Conservation (phyloP, 2,329 filamentous ascomycete species). For the Colletotrichum viniferum region DNA sequence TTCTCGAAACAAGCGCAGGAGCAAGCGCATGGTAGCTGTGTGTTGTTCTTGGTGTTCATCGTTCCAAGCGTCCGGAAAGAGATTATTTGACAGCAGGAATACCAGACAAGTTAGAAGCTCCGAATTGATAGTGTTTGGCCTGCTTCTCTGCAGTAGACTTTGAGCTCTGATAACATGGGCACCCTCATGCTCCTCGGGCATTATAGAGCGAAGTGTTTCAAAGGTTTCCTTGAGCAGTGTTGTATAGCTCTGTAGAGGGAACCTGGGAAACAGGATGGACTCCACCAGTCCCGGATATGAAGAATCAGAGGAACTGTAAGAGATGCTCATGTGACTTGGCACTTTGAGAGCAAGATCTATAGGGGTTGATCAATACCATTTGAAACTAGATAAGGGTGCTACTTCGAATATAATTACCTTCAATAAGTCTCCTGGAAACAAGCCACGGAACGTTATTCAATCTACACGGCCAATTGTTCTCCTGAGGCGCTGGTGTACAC, state of each 20-base stretch:
- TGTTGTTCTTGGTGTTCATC: not conserved
- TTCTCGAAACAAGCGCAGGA: accelerated
- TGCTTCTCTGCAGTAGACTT: no score
- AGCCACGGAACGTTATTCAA: not conserved
- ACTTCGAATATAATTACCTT: accelerated
- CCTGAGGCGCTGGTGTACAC: not conserved
- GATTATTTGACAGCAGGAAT: accelerated
- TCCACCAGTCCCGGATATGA: accelerated
- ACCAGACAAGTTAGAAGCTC: no score
- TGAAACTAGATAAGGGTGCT: accelerated
- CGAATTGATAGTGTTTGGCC: no score
- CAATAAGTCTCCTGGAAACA: not conserved
- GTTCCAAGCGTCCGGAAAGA: accelerated
- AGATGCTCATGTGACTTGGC: not conserved
- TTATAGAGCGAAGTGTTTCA: accelerated
- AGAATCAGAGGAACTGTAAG: accelerated
- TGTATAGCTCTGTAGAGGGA: not conserved
- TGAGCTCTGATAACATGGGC: not conserved
- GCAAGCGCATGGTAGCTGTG: accelerated
- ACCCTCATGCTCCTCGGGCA: accelerated
- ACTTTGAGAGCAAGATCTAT: accelerated
- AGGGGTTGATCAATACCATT: accelerated
- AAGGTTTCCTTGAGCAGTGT: not conserved
- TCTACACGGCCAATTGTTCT: accelerated
- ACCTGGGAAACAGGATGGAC: not conserved